Evolutionary conservation across 2,329 filamentous ascomycete genomes (phyloP), one percentile per base, ranked within the genome.

Genomic region (Diaporthe australafricana): DNA sequence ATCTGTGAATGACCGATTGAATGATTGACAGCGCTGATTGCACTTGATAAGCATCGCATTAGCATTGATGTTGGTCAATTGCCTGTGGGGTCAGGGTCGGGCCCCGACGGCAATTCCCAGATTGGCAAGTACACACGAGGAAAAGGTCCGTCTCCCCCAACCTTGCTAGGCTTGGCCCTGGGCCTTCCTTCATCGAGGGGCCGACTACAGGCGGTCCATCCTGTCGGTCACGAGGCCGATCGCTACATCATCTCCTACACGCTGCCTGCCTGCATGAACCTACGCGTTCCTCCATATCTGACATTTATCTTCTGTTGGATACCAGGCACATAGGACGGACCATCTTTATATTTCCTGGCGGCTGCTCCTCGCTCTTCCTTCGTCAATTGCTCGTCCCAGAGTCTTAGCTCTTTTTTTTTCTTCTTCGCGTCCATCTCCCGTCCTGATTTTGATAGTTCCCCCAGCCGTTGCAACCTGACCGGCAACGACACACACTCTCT

Each of bases 111-210:
- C 48, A 25, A 56, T 55, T 47, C 52, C 57, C 60, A 66, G 57
- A 66, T 53, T 65, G 69, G 72, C 52, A 73, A 73, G 72, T 73
- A 68, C 72, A 73, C 55, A 73, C 72, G 72, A 73, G 56, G 47
- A 65, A 27, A 38, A 70, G 50, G 42, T 50, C 69, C 32, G 32
- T 27, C 30, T 25, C 42, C 27, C 42, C 42, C 42, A 48, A 63
- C 60, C 60, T 63, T 48, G 60, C n/a, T n/a, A n/a, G n/a, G n/a
- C n/a, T n/a, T n/a, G n/a, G n/a, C n/a, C 27, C 30, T 63, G 57
- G 57, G 40, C 40, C 57, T 47, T 27, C 47, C 32, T 63, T 32
- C 25, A 42, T 20, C 42, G 9, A 20, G 6, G n/a, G n/a, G 12
- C 55, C n/a, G 42, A 48, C n/a, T 48, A 40, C 45, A 63, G 14